Conservation (phyloP, 805 yeast genomes). For the Metschnikowia gelsemii region DNA sequence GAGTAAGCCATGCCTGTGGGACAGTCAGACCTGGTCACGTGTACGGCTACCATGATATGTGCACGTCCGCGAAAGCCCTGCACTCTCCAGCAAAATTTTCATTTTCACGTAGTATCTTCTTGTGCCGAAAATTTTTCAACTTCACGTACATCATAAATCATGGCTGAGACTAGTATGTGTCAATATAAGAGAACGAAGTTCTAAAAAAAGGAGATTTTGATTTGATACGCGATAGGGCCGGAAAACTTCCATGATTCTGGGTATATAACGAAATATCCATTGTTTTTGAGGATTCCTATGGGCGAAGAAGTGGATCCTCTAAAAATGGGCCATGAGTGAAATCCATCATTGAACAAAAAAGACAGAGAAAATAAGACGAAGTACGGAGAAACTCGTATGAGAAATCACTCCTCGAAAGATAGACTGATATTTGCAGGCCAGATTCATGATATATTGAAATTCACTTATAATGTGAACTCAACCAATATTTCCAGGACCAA, state of each 20-base stretch:
- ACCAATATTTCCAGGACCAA: too few species aligned
- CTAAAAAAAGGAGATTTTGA: neutral
- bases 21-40: conserved; percentile 4
- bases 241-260: neutral
- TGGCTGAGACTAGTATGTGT: conserved; percentile 27
- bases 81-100: conserved; percentile 23
- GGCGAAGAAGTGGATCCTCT: too few species aligned
- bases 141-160: conserved; percentile 20
- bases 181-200: too few species aligned
- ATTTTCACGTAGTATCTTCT: conserved; percentile 11
- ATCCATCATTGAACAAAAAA: too few species aligned
- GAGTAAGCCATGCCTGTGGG: neutral
- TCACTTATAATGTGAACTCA: too few species aligned
- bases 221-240: neutral
- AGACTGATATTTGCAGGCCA: too few species aligned
- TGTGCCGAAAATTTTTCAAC: conserved; percentile 8
- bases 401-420: too few species aligned
- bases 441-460: neutral
- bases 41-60: conserved; percentile 1
- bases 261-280: neutral
- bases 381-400: too few species aligned
- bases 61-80: conserved; percentile 14
- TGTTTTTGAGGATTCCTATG: neutral
- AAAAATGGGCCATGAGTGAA: too few species aligned
- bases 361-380: too few species aligned